Evolutionary conservation across 2,329 filamentous ascomycete genomes (phyloP).

Genomic region (Penicillium hordei): DNA sequence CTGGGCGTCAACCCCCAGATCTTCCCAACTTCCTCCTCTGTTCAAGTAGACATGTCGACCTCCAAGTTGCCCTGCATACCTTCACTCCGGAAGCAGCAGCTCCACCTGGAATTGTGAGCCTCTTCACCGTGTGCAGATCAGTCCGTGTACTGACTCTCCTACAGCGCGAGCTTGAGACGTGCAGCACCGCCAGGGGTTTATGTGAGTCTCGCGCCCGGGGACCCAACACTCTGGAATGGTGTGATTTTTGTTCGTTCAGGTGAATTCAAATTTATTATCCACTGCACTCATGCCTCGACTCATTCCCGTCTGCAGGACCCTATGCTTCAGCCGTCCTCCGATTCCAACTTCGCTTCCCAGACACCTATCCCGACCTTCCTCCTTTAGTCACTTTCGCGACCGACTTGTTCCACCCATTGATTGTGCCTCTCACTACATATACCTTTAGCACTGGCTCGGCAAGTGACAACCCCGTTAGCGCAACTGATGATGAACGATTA

Average conservation of each 20-base stretch:
- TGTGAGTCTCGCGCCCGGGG: constrained; percentile 76
- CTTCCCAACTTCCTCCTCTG: constrained; percentile 1
- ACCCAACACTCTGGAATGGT: constrained; percentile 82
- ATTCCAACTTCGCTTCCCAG: constrained; percentile 85
- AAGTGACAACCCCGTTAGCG: constrained; percentile 74
- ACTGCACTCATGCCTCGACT: background rate
- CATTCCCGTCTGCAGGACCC: constrained; percentile 61
- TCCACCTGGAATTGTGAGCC: constrained; percentile 77
- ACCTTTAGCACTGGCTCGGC: constrained; percentile 81
- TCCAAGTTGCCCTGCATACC: constrained; percentile 42
- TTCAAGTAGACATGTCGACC: constrained; percentile 34
- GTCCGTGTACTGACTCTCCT: constrained; percentile 4
- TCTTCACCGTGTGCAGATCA: background rate
- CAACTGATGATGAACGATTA: constrained; percentile 76
- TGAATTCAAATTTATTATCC: constrained; percentile 39
- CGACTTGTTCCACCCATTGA: constrained; percentile 91
- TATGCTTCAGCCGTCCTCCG: constrained; percentile 84
- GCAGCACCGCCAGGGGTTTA: constrained; percentile 84
- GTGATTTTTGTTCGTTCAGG: constrained; percentile 88
- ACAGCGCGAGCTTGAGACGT: constrained; percentile 75
- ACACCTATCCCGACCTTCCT: constrained; percentile 73
- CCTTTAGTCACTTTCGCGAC: constrained; percentile 85
- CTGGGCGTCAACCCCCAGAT: constrained; percentile 5
- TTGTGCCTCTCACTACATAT: constrained; percentile 91
- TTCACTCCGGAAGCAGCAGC: constrained; percentile 69